These are phyloP conservation scores for Colletotrichum destructivum DNA, from an alignment of 2,329 filamentous ascomycete genomes.

Conservation along the genomic window DNA sequence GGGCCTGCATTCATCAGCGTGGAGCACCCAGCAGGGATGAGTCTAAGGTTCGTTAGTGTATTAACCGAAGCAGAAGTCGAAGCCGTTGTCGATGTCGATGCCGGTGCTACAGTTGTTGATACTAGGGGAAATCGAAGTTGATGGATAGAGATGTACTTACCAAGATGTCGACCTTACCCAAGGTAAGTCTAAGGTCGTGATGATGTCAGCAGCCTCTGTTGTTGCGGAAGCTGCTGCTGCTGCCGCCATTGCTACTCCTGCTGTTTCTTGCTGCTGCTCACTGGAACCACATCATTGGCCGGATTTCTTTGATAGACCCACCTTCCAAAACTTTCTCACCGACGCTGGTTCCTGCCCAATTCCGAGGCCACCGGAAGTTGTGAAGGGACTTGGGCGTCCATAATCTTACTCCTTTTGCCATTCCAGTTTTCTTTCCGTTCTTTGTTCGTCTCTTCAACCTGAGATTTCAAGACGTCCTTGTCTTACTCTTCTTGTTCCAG, in stretches of 20 bases:
- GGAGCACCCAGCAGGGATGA: too few relatives aligned
- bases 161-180: too few relatives aligned
- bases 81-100: background rate
- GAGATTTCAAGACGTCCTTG: background rate
- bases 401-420: too few relatives aligned
- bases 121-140: too few relatives aligned
- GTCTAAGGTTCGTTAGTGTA: too few relatives aligned
- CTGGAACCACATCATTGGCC: background rate
- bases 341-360: conserved; percentile 2
- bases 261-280: too few relatives aligned
- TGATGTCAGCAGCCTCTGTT: conserved; percentile 16
- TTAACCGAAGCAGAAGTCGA: too few relatives aligned
- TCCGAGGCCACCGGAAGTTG: background rate
- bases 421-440: too few relatives aligned
- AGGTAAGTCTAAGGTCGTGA: background rate
- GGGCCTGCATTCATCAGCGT: conserved; percentile 75
- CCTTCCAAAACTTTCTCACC: conserved; percentile 1
- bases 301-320: background rate
- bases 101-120: too few relatives aligned
- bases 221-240: background rate
- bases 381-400: background rate
- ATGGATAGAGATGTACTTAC: too few relatives aligned
- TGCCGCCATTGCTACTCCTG: background rate
- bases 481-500: background rate
- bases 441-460: too few relatives aligned